Evolutionary conservation across 768 basidiomycete genomes (phyloP).

Genomic region (Cantharellus cinnabarinus): DNA sequence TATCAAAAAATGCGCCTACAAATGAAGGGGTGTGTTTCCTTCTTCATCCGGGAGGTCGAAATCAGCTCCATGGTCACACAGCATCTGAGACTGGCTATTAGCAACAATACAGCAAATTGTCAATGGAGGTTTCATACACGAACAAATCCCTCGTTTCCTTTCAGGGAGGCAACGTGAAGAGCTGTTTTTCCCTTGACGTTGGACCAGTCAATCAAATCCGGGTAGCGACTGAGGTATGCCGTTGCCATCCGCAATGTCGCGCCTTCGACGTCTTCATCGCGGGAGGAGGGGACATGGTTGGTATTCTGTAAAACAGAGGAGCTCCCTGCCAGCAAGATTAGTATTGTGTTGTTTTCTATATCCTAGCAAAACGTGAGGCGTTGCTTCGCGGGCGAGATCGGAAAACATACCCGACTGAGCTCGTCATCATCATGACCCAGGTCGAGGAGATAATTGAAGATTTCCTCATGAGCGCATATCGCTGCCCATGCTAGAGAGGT

Average conservation of each 20-base stretch:
- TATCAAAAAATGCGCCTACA: slow-evolving; percentile 32
- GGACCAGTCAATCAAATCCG: slow-evolving; percentile 80
- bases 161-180: slow-evolving; percentile 68
- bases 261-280: slow-evolving; percentile 41
- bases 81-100: slow-evolving; percentile 37
- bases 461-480: slow-evolving; percentile 71
- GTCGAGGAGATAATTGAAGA: slow-evolving; percentile 73
- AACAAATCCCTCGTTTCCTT: slow-evolving; percentile 79
- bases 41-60: slow-evolving; percentile 74
- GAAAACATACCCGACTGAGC: slow-evolving; percentile 52
- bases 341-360: slow-evolving; percentile 77
- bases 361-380: slow-evolving; percentile 31
- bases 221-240: slow-evolving; percentile 69
- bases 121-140: slow-evolving; percentile 30
- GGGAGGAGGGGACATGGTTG: slow-evolving; percentile 27
- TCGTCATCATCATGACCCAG: slow-evolving; percentile 88
- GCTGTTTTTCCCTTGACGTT: slow-evolving; percentile 80
- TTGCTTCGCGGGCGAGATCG: not conserved
- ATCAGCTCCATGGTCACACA: slow-evolving; percentile 81
- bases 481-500: slow-evolving; percentile 90
- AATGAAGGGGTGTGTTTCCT: slow-evolving; percentile 85
- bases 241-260: slow-evolving; percentile 73
- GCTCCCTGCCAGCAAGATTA: slow-evolving; percentile 79
- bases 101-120: not conserved
- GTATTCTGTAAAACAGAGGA: slow-evolving; percentile 30